Evolutionary conservation across 2,329 filamentous ascomycete species (phyloP), one percentile per base, ranked within the genome.

Genomic region (Fusarium continuum): DNA sequence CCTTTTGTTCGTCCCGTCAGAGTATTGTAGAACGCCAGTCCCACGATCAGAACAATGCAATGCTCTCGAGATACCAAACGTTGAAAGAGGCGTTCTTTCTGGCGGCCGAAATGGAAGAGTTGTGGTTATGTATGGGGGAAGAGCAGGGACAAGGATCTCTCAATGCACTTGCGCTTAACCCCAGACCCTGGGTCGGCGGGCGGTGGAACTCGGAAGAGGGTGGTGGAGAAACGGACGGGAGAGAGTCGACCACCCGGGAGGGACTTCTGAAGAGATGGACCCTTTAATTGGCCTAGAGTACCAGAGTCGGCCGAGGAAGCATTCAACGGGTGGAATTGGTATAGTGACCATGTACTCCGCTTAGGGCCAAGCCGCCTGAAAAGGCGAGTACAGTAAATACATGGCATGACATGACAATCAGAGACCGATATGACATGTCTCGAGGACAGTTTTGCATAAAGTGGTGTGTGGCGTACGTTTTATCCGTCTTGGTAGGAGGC

Each of bases 101-200:
- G 17, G 41, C 17, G 49, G 41, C 52, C 38, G 53, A 57, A 41
- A 68, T 69, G 69, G 69, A 71, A 55, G 65, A 71, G 60, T 40
- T 64, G 55, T 65, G 53, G 50, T 71, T 71, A 71, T 67, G 69
- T 71, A 71, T 69, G 56, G 65, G 64, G 60, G 63, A 66, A 22
- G 56, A 40, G 41, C 59, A 54, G 38, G 64, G 55, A 64, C 61
- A 65, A 64, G 65, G 68, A n/a, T 65, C 41, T 38, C 39, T n/a
- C 39, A 32, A 54, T 47, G 45, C 47, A 55, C 55, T 40, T 61
- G 39, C 28, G 38, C 47, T 61, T 47, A 52, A 69, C 67, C 68
- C 67, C 62, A 54, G 67, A 70, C 65, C 68, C 51, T 64, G 57
- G 59, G 58, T 46, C 43, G 54, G 48, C 32, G 41, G 47, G 55